Evolutionary conservation across 495 filamentous ascomycete genomes (phyloP).

Genomic region (Xylaria grammica): DNA sequence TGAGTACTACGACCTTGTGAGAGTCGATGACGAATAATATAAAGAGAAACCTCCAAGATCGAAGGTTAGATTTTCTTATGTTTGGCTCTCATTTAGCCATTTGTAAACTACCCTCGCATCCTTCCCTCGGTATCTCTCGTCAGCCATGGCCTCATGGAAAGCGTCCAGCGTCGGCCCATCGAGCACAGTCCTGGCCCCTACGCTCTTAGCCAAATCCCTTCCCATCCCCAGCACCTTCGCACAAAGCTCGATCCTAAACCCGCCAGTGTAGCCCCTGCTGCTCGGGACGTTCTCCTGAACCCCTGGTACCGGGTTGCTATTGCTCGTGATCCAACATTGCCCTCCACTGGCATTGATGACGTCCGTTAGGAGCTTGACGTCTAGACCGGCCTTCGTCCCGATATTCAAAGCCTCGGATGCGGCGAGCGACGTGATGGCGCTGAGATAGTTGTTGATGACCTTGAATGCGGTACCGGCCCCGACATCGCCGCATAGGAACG

Average conservation of each 20-base stretch:
- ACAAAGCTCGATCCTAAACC: constrained; percentile 47
- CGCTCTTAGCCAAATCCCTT: constrained; percentile 29
- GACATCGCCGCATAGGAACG: constrained; percentile 42
- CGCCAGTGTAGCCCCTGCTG: constrained; percentile 43
- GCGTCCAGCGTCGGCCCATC: constrained; percentile 32
- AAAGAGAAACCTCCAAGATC: too few relatives aligned
- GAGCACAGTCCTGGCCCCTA: constrained; percentile 36
- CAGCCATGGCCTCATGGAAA: constrained; percentile 34
- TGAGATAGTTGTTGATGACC: constrained; percentile 51
- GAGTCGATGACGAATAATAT: too few relatives aligned
- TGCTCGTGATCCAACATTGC: constrained; percentile 47
- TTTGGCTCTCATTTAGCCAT: constrained; percentile 38
- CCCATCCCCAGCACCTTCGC: constrained; percentile 38
- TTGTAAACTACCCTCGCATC: constrained; percentile 42
- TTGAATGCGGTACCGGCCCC: constrained; percentile 46
- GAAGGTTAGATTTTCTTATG: too few relatives aligned
- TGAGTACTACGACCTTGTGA: too few relatives aligned
- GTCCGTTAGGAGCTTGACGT: constrained; percentile 41
- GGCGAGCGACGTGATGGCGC: constrained; percentile 45
- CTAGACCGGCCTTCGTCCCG: constrained; percentile 45
- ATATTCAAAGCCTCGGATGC: constrained; percentile 48
- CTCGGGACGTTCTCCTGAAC: constrained; percentile 44
- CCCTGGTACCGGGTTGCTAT: constrained; percentile 45
- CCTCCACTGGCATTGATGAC: constrained; percentile 46
- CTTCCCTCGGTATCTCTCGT: constrained; percentile 36